These are phyloP conservation scores for Fraxinus quadrangulata DNA, from an alignment of 257 asterid genomes.

Conservation along the genomic window DNA sequence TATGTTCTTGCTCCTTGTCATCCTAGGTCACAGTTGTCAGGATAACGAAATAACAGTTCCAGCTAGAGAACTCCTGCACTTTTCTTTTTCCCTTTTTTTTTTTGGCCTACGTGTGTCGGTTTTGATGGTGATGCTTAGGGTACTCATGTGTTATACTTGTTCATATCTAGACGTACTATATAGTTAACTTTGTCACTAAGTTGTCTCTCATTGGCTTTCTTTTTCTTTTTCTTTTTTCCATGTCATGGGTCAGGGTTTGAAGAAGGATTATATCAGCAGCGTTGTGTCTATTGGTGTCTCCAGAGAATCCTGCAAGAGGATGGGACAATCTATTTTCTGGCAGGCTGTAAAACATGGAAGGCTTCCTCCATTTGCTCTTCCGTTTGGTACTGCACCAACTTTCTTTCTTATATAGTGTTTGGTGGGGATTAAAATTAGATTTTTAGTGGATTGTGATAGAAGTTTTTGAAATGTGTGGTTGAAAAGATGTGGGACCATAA, in stretches of 20 bases:
- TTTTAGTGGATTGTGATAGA: too few species aligned
- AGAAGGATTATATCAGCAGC: conserved; percentile 30
- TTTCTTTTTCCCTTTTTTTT: not conserved
- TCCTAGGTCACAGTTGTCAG: not conserved
- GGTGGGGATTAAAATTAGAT: too few species aligned
- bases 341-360: conserved; percentile 34
- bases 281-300: conserved; percentile 49
- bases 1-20: not conserved
- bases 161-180: not conserved
- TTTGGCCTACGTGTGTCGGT: too few species aligned
- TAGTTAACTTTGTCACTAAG: conserved; percentile 13
- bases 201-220: conserved; percentile 20
- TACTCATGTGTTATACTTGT: conserved; percentile 12
- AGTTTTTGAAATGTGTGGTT: too few species aligned
- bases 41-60: not conserved
- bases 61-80: not conserved
- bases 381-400: conserved; percentile 52
- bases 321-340: conserved; percentile 28
- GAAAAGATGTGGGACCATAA: too few species aligned
- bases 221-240: not conserved
- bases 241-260: conserved; percentile 41
- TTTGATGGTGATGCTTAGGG: not conserved
- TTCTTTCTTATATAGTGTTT: conserved; percentile 24
- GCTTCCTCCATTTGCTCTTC: conserved; percentile 47
- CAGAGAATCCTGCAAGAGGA: conserved; percentile 34